Evolutionary conservation across 306 rosid genomes (phyloP), one percentile per base, ranked within the genome.

Genomic region (peach (Prunus persica)): DNA sequence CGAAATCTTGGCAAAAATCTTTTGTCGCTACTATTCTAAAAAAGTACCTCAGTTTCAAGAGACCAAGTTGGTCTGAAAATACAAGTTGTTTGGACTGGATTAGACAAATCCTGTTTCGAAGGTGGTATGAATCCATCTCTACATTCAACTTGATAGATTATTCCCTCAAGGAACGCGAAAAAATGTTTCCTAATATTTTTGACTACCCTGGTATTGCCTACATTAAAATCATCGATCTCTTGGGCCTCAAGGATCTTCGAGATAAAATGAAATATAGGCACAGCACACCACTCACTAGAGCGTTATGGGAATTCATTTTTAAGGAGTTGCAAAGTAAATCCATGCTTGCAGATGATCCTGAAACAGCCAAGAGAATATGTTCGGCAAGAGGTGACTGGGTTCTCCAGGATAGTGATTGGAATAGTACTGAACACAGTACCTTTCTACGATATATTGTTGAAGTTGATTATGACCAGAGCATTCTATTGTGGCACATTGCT

Each of bases 81-180:
- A 8, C 56, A 5, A 14, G 16, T 12, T 50, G 0, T 24, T 34
- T 3, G 5, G 56, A 24, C 3, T 50, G 82, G 80, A 22, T 32
- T 19, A 81, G 76, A 12, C 41, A 1, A 15, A 1, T 76, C 24
- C 11, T 77, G 1, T 74, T 57, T 47, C 84, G 86, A 2, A 83
- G 90, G 67, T 88, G 93, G 93, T 77, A 76, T 16, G 86, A 75
- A 65, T 61, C 80, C 11, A 54, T 88, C 11, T 66, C 81, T 3
- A 38, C 52, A 11, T 70, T 25, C 80, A 86, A 86, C 38, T 67
- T 86, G 72, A 73, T 86, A 55, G 3, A 34, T 2, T 80, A 78
- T 74, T 82, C 78, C 69, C 78, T 82, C 1, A 27, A 73, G 22
- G 76, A 75, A 54, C 13, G 76, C 13, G 24, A 55, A 34, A 38